Base-by-base conservation (phyloP, 345 rosid species). In the Citrus inodora region DNA sequence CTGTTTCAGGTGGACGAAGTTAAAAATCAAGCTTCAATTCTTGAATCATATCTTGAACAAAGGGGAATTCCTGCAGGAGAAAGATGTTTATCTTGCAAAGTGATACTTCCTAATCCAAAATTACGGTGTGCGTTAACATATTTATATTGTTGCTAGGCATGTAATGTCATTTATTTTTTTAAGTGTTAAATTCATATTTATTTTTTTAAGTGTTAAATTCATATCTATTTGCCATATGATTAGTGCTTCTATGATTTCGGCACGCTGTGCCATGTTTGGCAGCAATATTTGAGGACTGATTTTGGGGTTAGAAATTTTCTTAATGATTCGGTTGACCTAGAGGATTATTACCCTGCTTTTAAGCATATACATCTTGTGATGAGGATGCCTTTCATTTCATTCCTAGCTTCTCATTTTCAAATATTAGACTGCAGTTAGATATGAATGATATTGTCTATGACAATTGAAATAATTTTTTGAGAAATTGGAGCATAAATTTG, bases 11-110 rank as follows among this genome's bases (percentile, higher is more conserved):
- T 92, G 33, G 86, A 81, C 28, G 89, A 90, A 84, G 83, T 80
- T 37, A 90, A 87, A 77, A 87, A 84, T 76, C 88, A 87, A 79
- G 91, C 89, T 84, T 85, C 85, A 38, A 77, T 95, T 83, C 94
- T 95, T 75, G 92, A 89, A 86, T 88, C 93, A 73, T 95, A 95
- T 87, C 90, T 93, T 81, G 94, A 92, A 71, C 98, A 90, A 83
- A 90, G 98, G 76, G 98, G 98, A 55, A 82, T 93, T 82, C 66
- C 91, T 79, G 77, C 92, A 46, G 92, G 88, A 5, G 92, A 92
- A 76, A 98, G 92, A 77, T 89, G 86, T 75, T 60, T 93, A 67
- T 89, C 97, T 75, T 89, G 83, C 87, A 93, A 93, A 92, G 94
- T 95, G 79, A 82, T 95, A 40, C 80, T 95, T 78, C 97, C 98